These are phyloP conservation scores for Penicillium waksmanii DNA, from an alignment of 495 filamentous ascomycete species.

Conservation along the genomic window DNA sequence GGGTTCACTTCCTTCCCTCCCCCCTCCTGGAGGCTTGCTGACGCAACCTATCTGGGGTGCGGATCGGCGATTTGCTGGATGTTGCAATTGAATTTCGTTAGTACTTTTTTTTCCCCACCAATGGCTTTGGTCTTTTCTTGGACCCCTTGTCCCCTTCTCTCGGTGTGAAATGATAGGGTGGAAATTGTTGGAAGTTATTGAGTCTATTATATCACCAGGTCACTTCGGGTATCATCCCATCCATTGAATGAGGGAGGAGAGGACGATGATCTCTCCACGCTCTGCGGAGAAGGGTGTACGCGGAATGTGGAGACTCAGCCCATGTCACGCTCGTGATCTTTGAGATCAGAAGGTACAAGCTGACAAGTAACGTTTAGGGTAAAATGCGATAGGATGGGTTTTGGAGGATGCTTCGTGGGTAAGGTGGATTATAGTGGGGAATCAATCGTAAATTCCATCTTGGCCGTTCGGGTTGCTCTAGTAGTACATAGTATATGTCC, in stretches of 20 bases:
- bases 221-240: neutral
- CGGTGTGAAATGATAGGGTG: neutral
- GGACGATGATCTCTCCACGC: neutral
- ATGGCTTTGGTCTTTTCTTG: neutral
- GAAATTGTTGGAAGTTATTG: neutral
- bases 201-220: neutral
- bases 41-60: neutral
- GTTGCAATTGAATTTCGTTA: conserved; percentile 1
- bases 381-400: neutral
- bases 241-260: no score
- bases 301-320: neutral
- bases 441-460: neutral
- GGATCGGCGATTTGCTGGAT: conserved; percentile 3
- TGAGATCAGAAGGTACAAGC: neutral
- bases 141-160: neutral
- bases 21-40: neutral
- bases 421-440: neutral
- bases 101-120: neutral
- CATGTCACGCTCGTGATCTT: neutral
- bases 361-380: neutral
- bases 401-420: neutral
- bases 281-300: neutral
- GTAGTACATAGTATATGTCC: no score
- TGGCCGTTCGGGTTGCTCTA: neutral
- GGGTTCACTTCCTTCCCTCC: neutral